Conservation (phyloP, 495 filamentous ascomycete species). For the Aspergillus kassunensis region DNA sequence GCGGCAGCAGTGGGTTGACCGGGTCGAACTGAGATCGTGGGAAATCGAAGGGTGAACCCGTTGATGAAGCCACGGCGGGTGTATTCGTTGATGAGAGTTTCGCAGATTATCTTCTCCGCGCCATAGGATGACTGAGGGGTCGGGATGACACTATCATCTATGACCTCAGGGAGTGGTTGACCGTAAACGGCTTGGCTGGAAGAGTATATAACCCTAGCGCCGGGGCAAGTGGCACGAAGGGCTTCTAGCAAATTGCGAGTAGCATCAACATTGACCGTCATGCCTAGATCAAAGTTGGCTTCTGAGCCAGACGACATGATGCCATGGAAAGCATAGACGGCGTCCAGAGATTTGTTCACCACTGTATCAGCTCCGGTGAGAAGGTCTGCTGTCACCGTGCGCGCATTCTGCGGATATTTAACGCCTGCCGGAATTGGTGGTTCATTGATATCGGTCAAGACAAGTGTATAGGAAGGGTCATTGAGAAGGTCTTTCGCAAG, state of each 20-base stretch:
- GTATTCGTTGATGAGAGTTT: constrained; percentile 68
- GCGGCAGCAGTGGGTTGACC: constrained; percentile 67
- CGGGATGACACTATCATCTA: constrained; percentile 53
- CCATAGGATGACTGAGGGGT: constrained; percentile 70
- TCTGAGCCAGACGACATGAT: constrained; percentile 76
- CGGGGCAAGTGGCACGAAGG: constrained; percentile 51
- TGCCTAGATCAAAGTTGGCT: constrained; percentile 65
- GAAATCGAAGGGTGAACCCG: constrained; percentile 63
- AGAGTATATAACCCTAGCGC: constrained; percentile 60
- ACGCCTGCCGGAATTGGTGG: constrained; percentile 50
- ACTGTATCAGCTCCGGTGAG: constrained; percentile 47
- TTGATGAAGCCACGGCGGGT: constrained; percentile 62
- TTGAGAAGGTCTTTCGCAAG: constrained; percentile 58
- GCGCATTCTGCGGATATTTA: constrained; percentile 51
- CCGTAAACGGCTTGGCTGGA: constrained; percentile 57
- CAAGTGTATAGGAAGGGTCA: constrained; percentile 49
- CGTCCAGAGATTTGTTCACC: constrained; percentile 50
- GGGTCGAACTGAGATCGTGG: constrained; percentile 66
- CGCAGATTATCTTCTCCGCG: constrained; percentile 69
- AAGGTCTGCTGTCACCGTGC: constrained; percentile 54
- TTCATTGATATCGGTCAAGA: constrained; percentile 58
- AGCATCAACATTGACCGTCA: constrained; percentile 67
- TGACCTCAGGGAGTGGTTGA: constrained; percentile 44
- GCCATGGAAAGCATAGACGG: constrained; percentile 73
- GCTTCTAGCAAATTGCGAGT: constrained; percentile 58